These are phyloP conservation scores for Eucalyptus decipiens DNA, from an alignment of 345 rosid genomes.

Conservation along the genomic window DNA sequence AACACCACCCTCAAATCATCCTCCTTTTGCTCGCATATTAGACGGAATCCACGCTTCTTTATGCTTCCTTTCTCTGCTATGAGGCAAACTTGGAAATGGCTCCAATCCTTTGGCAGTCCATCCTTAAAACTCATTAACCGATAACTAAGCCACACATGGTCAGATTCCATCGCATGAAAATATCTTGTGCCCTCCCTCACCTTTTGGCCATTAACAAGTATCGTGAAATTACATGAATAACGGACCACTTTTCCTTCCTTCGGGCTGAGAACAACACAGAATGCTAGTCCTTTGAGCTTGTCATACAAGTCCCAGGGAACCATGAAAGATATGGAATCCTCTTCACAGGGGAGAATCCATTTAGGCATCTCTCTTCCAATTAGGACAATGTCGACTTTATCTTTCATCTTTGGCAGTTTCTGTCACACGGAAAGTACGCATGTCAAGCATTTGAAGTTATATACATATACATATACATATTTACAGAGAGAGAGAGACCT, in stretches of 20 bases:
- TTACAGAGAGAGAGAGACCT: neutral
- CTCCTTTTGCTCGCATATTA: neutral
- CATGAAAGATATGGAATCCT: neutral
- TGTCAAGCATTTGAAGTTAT: neutral
- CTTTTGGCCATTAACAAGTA: too few species aligned
- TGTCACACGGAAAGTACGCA: neutral
- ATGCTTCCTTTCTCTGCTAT: neutral
- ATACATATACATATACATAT: accelerated
- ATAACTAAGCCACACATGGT: neutral
- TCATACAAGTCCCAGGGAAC: neutral
- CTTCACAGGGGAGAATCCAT: neutral
- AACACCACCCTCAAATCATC: neutral
- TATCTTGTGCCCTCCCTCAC: too few species aligned
- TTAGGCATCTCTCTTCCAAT: neutral
- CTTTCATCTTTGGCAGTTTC: neutral
- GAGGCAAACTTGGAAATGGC: neutral
- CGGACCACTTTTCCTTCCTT: too few species aligned
- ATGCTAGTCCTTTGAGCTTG: neutral
- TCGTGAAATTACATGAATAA: accelerated
- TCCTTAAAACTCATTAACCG: too few species aligned
- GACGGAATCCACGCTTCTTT: neutral
- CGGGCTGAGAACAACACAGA: neutral
- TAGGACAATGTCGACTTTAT: neutral
- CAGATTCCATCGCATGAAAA: too few species aligned
- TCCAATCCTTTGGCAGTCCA: neutral